Conservation (phyloP, 768 basidiomycete species). For the Porphyrellus cyaneotinctus region DNA sequence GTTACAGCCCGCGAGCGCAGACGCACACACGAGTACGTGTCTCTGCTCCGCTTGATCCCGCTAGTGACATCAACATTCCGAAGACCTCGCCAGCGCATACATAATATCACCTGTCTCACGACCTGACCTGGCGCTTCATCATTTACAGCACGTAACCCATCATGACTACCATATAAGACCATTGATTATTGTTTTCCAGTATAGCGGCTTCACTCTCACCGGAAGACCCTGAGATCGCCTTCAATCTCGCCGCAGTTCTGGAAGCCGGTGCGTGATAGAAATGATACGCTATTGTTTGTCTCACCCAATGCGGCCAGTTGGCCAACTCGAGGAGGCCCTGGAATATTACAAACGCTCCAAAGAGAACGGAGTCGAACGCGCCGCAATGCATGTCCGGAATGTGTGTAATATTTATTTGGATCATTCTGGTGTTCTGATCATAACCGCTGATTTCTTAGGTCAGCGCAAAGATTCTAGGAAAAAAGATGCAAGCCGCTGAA, state of each 20-base stretch:
- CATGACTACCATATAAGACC: constrained; percentile 27
- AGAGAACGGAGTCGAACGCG: constrained; percentile 75
- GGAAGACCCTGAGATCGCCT: constrained; percentile 87
- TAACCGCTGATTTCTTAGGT: constrained; percentile 45
- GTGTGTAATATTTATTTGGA: constrained; percentile 39
- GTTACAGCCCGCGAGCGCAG: constrained; percentile 77
- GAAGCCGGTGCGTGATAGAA: constrained; percentile 68
- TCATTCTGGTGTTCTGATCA: constrained; percentile 14
- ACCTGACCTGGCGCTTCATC: constrained; percentile 83
- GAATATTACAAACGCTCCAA: constrained; percentile 78
- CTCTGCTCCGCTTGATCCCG: constrained; percentile 17
- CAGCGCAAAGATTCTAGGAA: constrained; percentile 73
- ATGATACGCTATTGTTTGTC: constrained; percentile 33
- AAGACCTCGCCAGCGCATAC: constrained; percentile 87
- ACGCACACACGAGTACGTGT: constrained; percentile 79
- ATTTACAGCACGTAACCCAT: constrained; percentile 58
- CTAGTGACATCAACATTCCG: constrained; percentile 21
- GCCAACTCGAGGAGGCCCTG: constrained; percentile 75
- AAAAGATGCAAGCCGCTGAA: constrained; percentile 43
- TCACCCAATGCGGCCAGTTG: constrained; percentile 46
- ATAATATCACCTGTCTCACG: constrained; percentile 75
- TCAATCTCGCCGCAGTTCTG: constrained; percentile 86
- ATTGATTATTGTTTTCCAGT: constrained; percentile 44
- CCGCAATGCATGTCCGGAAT: constrained; percentile 79
- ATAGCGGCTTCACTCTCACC: constrained; percentile 80